Conservation (phyloP, 345 rosid species). For the Populus ilicifolia region DNA sequence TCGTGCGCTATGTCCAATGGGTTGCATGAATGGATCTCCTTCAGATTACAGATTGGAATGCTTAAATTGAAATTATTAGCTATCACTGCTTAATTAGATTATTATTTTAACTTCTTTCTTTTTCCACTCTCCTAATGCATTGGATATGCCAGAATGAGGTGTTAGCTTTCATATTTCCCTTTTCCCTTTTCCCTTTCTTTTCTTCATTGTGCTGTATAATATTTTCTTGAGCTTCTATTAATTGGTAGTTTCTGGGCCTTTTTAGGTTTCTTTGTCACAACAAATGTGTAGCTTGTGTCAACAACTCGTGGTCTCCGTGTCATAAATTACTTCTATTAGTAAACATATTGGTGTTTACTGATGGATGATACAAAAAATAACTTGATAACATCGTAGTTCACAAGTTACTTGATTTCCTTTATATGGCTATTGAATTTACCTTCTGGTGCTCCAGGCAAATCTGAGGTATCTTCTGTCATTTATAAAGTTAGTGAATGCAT, state of each 20-base stretch:
- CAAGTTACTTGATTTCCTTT: not conserved
- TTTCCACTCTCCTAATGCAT: not conserved
- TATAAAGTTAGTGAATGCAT: constrained; percentile 99
- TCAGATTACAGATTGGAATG: not conserved
- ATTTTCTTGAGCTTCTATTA: not conserved
- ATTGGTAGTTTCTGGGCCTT: not conserved
- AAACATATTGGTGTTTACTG: not conserved
- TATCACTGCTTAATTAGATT: not conserved
- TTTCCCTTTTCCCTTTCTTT: too few species aligned
- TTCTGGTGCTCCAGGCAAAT: constrained; percentile 67
- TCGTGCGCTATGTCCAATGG: constrained; percentile 21
- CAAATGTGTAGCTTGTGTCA: not conserved
- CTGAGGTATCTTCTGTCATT: constrained; percentile 76
- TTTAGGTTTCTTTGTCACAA: not conserved
- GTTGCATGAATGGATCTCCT: not conserved
- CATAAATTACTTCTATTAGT: not conserved
- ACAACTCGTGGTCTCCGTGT: not conserved
- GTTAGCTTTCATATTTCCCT: not conserved
- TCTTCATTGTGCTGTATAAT: not conserved
- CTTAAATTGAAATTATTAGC: not conserved
- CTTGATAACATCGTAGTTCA: not conserved
- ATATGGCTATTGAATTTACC: constrained; percentile 7
- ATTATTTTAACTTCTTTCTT: not conserved
- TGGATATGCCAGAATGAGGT: not conserved
- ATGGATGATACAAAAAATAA: not conserved